Percentiles rank a stretch among this genome's conserved stretches.
Evolutionary conservation across 257 asterid genomes (phyloP).

Genomic region (Craterostigma plantagineum): DNA sequence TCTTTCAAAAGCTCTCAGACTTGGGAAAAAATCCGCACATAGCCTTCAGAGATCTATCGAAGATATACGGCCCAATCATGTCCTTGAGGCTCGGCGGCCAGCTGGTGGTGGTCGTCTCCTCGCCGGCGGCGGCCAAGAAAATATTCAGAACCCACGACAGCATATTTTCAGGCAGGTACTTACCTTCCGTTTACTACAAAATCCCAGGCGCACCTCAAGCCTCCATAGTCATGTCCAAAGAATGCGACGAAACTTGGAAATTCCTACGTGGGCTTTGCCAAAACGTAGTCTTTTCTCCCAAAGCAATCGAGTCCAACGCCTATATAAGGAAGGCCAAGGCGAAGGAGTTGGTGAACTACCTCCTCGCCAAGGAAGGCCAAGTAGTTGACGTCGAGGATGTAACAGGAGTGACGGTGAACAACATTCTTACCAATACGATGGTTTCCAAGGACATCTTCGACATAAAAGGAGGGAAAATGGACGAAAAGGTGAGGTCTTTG

Average conservation of each 20-base stretch:
- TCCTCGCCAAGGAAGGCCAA: neutral
- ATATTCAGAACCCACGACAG: constrained; percentile 5
- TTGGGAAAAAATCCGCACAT: constrained; percentile 7
- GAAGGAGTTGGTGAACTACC: neutral
- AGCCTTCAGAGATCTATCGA: constrained; percentile 1
- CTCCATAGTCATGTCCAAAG: neutral
- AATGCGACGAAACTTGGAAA: constrained; percentile 9
- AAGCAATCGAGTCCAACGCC: neutral
- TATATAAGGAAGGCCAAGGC: neutral
- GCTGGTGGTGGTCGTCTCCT: constrained; percentile 11
- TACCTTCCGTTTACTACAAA: neutral
- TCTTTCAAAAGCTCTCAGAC: neutral
- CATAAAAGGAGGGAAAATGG: too few relatives aligned
- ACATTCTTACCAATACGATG: constrained; percentile 1
- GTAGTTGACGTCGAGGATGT: constrained; percentile 6
- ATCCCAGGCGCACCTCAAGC: neutral
- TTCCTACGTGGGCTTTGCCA: constrained; percentile 5
- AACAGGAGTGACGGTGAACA: neutral
- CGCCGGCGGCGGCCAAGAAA: constrained; percentile 1
- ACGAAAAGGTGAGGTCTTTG: too few relatives aligned
- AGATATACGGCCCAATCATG: constrained; percentile 11
- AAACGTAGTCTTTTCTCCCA: neutral
- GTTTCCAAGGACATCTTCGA: constrained; percentile 3
- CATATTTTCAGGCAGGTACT: constrained; percentile 1
- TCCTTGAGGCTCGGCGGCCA: constrained; percentile 8